Evolutionary conservation across 192 early-diverging fungal species (phyloP).

Genomic region (Backusella tuberculispora): DNA sequence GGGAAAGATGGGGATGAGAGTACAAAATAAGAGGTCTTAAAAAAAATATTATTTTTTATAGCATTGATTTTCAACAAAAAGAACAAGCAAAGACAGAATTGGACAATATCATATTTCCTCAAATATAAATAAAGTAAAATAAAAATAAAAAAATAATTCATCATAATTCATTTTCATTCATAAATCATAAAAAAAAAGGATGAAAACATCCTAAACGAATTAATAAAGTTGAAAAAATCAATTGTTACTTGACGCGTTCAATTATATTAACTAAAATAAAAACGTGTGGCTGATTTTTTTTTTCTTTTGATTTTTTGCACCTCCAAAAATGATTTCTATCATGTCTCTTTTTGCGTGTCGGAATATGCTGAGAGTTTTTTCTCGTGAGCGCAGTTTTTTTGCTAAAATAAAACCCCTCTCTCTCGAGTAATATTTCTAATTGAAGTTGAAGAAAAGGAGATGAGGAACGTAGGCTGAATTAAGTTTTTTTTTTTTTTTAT

Average conservation of each 20-base stretch:
- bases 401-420: too few relatives aligned
- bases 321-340: not conserved
- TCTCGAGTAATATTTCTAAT: too few relatives aligned
- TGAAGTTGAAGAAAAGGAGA: too few relatives aligned
- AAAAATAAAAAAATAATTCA: not conserved
- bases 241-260: not conserved
- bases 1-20: not conserved
- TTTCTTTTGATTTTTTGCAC: not conserved
- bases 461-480: too few relatives aligned
- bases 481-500: too few relatives aligned
- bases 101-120: constrained; percentile 1
- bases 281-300: not conserved
- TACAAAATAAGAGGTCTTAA: not conserved
- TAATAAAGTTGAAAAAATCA: not conserved
- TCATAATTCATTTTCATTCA: not conserved
- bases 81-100: constrained; percentile 15
- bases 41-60: not conserved
- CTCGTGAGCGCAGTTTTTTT: not conserved
- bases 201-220: too few relatives aligned
- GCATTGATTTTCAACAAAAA: constrained; percentile 17
- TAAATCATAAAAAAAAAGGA: too few relatives aligned
- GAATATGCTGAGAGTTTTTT: too few relatives aligned
- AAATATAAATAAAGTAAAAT: not conserved
- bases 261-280: not conserved
- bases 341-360: too few relatives aligned